Conservation (phyloP, 257 asterid species). For the Solanum gracilifrons region DNA sequence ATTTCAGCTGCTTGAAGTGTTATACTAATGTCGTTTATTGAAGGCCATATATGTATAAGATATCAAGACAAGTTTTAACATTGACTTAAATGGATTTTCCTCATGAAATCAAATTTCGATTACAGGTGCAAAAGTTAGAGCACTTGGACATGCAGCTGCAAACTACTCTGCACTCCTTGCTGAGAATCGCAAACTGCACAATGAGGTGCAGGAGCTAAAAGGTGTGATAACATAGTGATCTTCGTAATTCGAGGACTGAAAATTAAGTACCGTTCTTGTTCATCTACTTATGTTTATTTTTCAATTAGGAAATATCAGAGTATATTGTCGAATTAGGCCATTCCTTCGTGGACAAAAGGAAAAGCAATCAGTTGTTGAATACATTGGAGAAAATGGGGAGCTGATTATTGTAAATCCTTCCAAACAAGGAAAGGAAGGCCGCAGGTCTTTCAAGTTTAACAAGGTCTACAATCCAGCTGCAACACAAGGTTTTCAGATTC, state of each 20-base stretch:
- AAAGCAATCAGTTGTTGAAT: conserved; percentile 51
- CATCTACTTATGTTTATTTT: neutral
- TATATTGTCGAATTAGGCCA: conserved; percentile 84
- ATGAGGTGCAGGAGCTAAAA: conserved; percentile 75
- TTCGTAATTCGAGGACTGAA: neutral
- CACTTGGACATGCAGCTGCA: conserved; percentile 43
- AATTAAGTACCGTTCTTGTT: neutral
- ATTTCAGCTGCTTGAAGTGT: neutral
- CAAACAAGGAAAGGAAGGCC: conserved; percentile 49
- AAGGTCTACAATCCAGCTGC: conserved; percentile 39
- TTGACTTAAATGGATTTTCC: neutral
- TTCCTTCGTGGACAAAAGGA: conserved; percentile 68
- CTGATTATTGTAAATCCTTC: conserved; percentile 28
- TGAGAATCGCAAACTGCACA: conserved; percentile 63
- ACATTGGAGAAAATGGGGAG: conserved; percentile 80
- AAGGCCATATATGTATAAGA: neutral
- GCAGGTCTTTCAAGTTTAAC: conserved; percentile 39
- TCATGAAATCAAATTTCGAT: neutral
- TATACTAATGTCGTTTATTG: neutral
- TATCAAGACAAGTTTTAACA: neutral
- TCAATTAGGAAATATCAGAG: conserved; percentile 77
- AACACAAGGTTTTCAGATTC: conserved; percentile 25
- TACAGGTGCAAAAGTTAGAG: conserved; percentile 36
- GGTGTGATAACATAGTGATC: conserved; percentile 26
- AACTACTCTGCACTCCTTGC: conserved; percentile 43